A percentile compares a stretch with the other conserved stretches of the same genome.
These are phyloP conservation scores for Xerophyta viscosa DNA, from an alignment of 106 monocot species.

Conservation along the genomic window DNA sequence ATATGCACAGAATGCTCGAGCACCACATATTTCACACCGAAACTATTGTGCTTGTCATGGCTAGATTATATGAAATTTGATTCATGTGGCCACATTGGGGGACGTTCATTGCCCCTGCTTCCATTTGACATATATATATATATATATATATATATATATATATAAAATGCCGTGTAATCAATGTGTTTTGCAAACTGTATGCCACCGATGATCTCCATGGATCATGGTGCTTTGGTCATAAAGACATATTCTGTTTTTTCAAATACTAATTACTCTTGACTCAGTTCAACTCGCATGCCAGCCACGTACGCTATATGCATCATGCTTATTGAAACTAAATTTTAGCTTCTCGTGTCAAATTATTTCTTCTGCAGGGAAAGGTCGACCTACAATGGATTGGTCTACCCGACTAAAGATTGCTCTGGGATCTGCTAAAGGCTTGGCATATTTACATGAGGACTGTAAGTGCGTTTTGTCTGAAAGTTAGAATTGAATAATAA, in stretches of 20 bases:
- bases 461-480: constrained; percentile 37
- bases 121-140: too few relatives aligned
- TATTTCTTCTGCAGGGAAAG: constrained; percentile 27
- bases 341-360: too few relatives aligned
- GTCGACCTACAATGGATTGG: constrained; percentile 52
- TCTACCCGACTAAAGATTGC: constrained; percentile 53
- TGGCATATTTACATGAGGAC: constrained; percentile 75
- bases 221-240: neutral
- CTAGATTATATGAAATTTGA: too few relatives aligned
- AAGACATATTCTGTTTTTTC: neutral
- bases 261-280: neutral
- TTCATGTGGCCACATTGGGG: too few relatives aligned
- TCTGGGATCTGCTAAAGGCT: constrained; percentile 58
- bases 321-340: neutral
- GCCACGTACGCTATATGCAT: too few relatives aligned
- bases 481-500: too few relatives aligned
- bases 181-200: neutral
- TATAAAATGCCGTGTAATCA: neutral
- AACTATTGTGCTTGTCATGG: too few relatives aligned
- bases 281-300: too few relatives aligned
- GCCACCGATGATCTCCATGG: neutral
- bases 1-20: too few relatives aligned
- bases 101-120: too few relatives aligned
- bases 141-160: too few relatives aligned
- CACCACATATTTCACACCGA: too few relatives aligned